Conservation (phyloP, 208 protist genomes). For the Acanthamoeba divionensis region DNA sequence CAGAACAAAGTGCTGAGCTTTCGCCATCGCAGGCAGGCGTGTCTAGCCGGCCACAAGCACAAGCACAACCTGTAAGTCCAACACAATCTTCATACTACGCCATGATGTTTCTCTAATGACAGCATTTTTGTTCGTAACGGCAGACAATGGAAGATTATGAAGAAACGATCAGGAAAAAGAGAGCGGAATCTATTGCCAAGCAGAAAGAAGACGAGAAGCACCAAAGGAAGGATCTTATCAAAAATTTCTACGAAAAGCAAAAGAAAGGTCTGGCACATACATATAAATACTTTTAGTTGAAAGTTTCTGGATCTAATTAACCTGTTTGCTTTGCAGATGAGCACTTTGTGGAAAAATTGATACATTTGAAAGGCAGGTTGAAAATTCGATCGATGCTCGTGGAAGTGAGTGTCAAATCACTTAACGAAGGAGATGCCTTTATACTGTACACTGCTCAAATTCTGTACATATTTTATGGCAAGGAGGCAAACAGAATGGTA, state of each 20-base stretch:
- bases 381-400: conserved; percentile 12
- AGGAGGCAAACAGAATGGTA: conserved; percentile 34
- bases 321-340: neutral
- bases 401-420: neutral
- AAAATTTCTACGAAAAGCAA: conserved; percentile 38
- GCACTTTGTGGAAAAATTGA: neutral
- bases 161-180: neutral
- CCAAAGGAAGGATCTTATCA: conserved; percentile 31
- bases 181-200: neutral
- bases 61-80: too few relatives aligned
- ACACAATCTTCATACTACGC: too few relatives aligned
- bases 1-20: too few relatives aligned
- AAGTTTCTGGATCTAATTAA: too few relatives aligned
- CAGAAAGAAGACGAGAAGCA: conserved; percentile 40
- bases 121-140: too few relatives aligned
- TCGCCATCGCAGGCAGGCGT: too few relatives aligned
- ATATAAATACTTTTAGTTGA: too few relatives aligned
- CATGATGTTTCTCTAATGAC: too few relatives aligned
- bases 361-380: conserved; percentile 13
- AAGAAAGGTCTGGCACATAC: neutral
- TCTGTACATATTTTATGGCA: conserved; percentile 5
- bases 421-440: conserved; percentile 39
- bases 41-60: too few relatives aligned
- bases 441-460: conserved; percentile 15
- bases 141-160: conserved; percentile 12